A percentile compares a stretch with the other conserved stretches of the same genome.
Evolutionary conservation across 495 filamentous ascomycete genomes (phyloP).

Genomic region (Lasiosphaeria miniovina): DNA sequence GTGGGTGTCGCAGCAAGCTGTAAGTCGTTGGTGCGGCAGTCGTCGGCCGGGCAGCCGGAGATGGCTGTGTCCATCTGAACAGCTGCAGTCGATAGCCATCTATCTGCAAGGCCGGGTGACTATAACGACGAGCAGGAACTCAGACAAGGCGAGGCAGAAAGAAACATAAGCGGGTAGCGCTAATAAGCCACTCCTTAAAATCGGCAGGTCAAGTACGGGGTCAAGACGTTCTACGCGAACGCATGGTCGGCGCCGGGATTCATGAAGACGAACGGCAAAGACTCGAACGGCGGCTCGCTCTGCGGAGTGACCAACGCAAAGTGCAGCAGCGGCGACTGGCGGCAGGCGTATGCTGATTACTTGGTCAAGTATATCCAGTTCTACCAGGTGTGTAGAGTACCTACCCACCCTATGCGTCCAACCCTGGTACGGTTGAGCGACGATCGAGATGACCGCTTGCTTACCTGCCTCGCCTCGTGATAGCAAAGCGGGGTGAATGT

Average conservation of each 20-base stretch:
- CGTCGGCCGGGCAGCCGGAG: no score
- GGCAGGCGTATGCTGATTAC: slow-evolving; percentile 54
- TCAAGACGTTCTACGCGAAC: slow-evolving; percentile 49
- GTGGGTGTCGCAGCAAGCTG: slow-evolving; percentile 49
- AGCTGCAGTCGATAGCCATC: background rate
- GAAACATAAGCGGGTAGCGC: background rate
- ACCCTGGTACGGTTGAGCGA: background rate
- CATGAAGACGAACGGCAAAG: slow-evolving; percentile 54
- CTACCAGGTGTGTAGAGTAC: slow-evolving; percentile 33
- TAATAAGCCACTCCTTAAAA: background rate
- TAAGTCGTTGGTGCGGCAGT: slow-evolving; percentile 6
- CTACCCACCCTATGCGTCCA: background rate
- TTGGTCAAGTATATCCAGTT: slow-evolving; percentile 51
- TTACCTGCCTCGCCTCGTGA: no score
- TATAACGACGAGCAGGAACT: background rate
- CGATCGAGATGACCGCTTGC: background rate
- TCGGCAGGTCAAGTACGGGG: slow-evolving; percentile 32
- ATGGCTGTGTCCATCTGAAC: no score
- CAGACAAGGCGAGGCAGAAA: background rate
- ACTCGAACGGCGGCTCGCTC: slow-evolving; percentile 41
- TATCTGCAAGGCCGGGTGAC: background rate
- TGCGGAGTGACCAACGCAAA: slow-evolving; percentile 47
- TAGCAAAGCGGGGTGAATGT: slow-evolving; percentile 41
- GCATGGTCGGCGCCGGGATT: slow-evolving; percentile 56
- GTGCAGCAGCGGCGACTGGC: slow-evolving; percentile 52